Base-by-base conservation (phyloP, 1,139 yeast species). In the Eremothecium cymbalariae region DNA sequence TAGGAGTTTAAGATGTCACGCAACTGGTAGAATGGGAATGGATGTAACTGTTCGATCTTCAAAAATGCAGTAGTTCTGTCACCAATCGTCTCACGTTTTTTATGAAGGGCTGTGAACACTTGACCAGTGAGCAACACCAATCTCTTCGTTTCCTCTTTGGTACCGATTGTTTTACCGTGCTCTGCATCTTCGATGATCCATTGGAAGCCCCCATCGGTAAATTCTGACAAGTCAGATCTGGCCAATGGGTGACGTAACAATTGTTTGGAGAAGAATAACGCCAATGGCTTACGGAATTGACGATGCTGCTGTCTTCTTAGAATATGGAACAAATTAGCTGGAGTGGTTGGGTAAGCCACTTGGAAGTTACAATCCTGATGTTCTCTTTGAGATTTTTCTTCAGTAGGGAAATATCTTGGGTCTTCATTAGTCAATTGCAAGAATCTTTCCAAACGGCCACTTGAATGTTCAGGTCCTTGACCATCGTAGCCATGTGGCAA, bases 401-500 rank as follows among this genome's bases (percentile, higher is more conserved):
- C 76, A 31, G 84, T 63, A 60, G 98, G 99, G 94, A 84, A 93
- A 54, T 60, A 66, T 67, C 97, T 81, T 53, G 84, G 88, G 62
- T 93, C 98, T 68, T 93, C 99, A 61, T 88, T 90, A 61, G 95
- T 81, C 59, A 93, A 67, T 68, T 84, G 95, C 63, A 93, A 74
- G 68, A 86, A 93, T 70, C 99, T 80, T 70, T 93, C 99, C 41
- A 93, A 68, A 73, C 98, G 81, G 56, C 95, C 97, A 42, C 95
- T 84, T 23, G 98, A 90, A 67, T 93, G 99, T 68, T 93, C 99
- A 48, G 98, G 98, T 55, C 99, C 99, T 70, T 90, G 98, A 50
- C 99, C 99, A 63, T 93, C 99, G 62, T 88, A 93, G 68, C 99
- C 99, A 62, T 93, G 99, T 43, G 99, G 99, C 63, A 93, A 74